Evolutionary conservation across 1,284 basidiomycete species (phyloP), one percentile per base, ranked within the genome.

Genomic region (Tylopilus orsonianus): DNA sequence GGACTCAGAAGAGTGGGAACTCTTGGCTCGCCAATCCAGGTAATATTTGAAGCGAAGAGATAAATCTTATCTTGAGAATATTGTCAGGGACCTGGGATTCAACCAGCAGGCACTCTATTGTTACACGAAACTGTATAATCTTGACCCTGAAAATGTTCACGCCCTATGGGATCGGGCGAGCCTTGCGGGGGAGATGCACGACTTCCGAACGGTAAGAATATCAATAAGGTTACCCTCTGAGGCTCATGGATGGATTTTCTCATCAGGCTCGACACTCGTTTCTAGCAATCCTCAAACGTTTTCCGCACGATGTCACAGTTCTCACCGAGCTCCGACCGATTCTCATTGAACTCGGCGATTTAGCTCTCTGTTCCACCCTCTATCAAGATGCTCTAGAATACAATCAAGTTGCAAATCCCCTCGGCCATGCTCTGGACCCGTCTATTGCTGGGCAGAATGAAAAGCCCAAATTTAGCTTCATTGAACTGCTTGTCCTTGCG

Each of bases 101-200:
- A 77, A 81, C 37, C 85, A 93, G 46, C 93, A 98, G 68, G 90
- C 93, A 0, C 71, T 97, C 23, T 97, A 98, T 65, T 98, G 96
- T 64, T 90, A 90, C 59, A 78, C 87, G 0, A 95, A 97, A 62
- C 82, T 91, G 0, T 82, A 88, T 61, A 85, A 79, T 53, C 74
- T 90, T 22, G 87, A 95, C 61, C 86, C 89, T 5, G 75, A 77
- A 5, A 94, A 97, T 54, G 78, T 92, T 8, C 85, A 90, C 51
- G 87, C 90, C 2, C 78, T 96, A 20, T 97, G 93, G 92, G 93
- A 98, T 57, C 82, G 93, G 2, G 92, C 94, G 0, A 74, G 81
- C 4, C 77, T 97, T 6, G 86, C 93, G 5, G 86, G 87, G 55
- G 83, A 91, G 54, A 78, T 87, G 24, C 85, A 81, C 1, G 83